phyloP scores from a whole-genome alignment of 116 monocot species.

The Trichopus zeylanicus region DNA sequence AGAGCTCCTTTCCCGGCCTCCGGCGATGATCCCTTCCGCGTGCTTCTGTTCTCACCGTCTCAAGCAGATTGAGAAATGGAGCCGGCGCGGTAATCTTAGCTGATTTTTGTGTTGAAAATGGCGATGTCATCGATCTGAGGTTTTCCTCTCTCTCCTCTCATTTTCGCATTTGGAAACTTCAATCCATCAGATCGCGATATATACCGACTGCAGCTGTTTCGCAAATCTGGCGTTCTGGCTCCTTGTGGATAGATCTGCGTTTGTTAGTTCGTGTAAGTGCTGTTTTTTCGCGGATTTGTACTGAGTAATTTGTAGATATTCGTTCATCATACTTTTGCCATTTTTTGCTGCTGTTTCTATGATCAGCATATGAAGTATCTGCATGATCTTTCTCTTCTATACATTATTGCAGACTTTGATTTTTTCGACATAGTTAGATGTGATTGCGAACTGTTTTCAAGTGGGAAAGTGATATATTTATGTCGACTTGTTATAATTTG shows the following conservation, averaged over 20 bases:
- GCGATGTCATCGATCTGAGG: conserved; percentile 1
- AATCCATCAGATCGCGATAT: no score
- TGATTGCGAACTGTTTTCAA: no score
- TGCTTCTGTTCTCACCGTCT: conserved; percentile 64
- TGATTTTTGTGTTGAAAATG: conserved; percentile 9
- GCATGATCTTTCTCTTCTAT: no score
- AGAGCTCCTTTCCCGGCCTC: conserved; percentile 14
- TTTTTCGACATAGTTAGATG: no score
- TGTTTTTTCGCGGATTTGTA: background rate
- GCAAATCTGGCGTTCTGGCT: background rate
- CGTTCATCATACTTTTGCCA: background rate
- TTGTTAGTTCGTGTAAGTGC: background rate
- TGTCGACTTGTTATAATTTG: no score
- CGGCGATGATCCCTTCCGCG: conserved; percentile 20
- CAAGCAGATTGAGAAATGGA: conserved; percentile 75
- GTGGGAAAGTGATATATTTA: no score
- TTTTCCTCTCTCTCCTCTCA: conserved; percentile 4
- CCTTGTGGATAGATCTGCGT: background rate
- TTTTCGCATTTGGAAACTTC: no score
- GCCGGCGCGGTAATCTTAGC: conserved; percentile 62
- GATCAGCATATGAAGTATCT: no score
- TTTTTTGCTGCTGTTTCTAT: no score
- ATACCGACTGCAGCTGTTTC: background rate
- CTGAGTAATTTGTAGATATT: background rate
- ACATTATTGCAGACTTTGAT: no score